Percentiles rank a stretch among this genome's conserved stretches.
phyloP scores from a whole-genome alignment of 2,329 filamentous ascomycete genomes.

The Didymellaceae sp. region DNA sequence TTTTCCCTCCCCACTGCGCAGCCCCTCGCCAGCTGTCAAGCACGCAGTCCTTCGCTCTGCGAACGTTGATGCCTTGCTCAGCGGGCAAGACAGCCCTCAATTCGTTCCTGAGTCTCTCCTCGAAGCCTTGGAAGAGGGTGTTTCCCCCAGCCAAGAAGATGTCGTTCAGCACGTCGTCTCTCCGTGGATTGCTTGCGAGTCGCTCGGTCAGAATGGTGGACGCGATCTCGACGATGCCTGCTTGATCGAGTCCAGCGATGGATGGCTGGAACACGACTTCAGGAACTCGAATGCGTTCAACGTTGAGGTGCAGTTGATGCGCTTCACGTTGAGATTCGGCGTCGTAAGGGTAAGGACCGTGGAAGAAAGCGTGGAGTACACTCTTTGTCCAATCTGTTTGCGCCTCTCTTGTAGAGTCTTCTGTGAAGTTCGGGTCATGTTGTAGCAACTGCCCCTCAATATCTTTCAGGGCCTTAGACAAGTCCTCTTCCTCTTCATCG shows the following conservation, averaged over 20 bases:
- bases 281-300: conserved; percentile 91
- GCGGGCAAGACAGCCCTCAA: conserved; percentile 75
- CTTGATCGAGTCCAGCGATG: conserved; percentile 91
- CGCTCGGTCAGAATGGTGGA: conserved; percentile 88
- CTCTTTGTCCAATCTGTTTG: conserved; percentile 96
- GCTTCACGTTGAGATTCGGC: conserved; percentile 78
- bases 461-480: conserved; percentile 72
- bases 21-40: conserved; percentile 95
- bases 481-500: conserved; percentile 91
- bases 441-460: conserved; percentile 85
- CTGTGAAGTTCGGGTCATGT: conserved; percentile 87
- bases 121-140: conserved; percentile 84
- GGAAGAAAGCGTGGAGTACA: conserved; percentile 85
- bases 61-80: conserved; percentile 70
- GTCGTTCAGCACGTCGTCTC: conserved; percentile 77
- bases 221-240: conserved; percentile 89
- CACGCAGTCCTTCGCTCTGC: conserved; percentile 76
- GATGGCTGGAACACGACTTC: conserved; percentile 92
- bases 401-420: conserved; percentile 89
- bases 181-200: conserved; percentile 63
- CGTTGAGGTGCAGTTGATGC: conserved; percentile 92
- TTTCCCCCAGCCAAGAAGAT: conserved; percentile 96
- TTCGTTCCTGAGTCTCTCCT: conserved; percentile 77
- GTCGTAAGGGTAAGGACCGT: conserved; percentile 87
- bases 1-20: conserved; percentile 76